Evolutionary conservation across 176 grass and related monocot genomes (phyloP), one percentile per base, ranked within the genome.

Genomic region (Typha latifolia): DNA sequence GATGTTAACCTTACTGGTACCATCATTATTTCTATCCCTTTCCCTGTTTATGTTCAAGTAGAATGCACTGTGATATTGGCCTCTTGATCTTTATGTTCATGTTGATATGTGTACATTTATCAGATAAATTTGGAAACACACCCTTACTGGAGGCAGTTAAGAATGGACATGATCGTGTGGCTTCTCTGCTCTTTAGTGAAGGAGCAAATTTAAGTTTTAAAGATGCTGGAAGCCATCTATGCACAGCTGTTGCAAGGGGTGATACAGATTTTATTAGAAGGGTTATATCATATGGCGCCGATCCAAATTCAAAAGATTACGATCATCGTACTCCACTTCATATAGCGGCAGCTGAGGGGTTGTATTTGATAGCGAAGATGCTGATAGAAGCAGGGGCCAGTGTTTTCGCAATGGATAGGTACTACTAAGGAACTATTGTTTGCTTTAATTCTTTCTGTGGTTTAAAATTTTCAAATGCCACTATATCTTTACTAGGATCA

Each of bases 111-210:
- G 32, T 23, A 23, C 23, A 48, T 48, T 23, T 13, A 62, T 26
- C 79, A 99, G 95, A 99, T 66, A 84, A 99, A 63, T 94, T 99
- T 49, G 95, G 86, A 50, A 90, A 87, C 84, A 99, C 89, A 3
- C 95, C 95, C 5, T 51, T 99, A 74, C 51, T 94, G 48, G 95
- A 99, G 74, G 85, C 86, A 2, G 79, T 99, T 61, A 87, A 83
- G 77, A 63, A 87, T 23, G 89, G 83, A 47, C 84, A 99, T 29
- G 89, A 94, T 13, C 79, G 70, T 49, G 86, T 94, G 66, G 86
- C 95, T 48, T 59, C 81, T 14, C 61, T 99, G 77, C 76, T 99
- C 12, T 84, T 79, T 32, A 37, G 61, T 52, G 72, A 72, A 20
- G 95, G 89, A 14, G 95, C 84, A 12, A 62, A 76, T 71, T 76